Conservation (phyloP, 306 rosid genomes). For the Vigna nakashimae region DNA sequence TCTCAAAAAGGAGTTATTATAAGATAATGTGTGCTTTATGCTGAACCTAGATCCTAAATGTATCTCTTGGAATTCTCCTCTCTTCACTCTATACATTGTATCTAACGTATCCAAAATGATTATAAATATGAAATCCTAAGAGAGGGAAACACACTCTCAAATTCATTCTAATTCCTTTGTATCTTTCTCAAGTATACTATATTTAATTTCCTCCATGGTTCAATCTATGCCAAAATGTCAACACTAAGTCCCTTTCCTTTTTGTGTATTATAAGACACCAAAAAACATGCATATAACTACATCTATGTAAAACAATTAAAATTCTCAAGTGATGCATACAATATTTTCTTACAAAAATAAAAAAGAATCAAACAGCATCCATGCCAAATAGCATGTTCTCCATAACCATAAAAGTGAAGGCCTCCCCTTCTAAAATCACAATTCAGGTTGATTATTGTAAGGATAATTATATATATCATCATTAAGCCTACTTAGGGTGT, state of each 20-base stretch:
- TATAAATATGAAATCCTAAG: too few relatives aligned
- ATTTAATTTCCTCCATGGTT: constrained; percentile 4
- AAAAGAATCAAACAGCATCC: background rate
- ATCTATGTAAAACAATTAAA: background rate
- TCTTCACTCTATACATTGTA: too few relatives aligned
- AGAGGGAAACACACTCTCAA: too few relatives aligned
- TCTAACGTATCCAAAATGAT: too few relatives aligned
- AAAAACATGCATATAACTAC: background rate
- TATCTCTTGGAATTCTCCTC: too few relatives aligned
- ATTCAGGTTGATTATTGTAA: background rate
- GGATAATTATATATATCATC: too few relatives aligned
- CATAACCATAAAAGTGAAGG: background rate
- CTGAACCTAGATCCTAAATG: too few relatives aligned
- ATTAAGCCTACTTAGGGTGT: too few relatives aligned
- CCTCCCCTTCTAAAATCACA: background rate
- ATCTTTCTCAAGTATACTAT: background rate
- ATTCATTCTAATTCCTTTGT: too few relatives aligned
- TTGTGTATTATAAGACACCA: constrained; percentile 5
- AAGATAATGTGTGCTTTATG: too few relatives aligned
- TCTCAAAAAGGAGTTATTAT: too few relatives aligned
- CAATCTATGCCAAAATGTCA: constrained; percentile 4
- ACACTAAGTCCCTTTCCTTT: constrained; percentile 15
- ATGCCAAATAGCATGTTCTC: constrained; percentile 30
- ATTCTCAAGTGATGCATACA: background rate
- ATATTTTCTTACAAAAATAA: background rate